Evolutionary conservation across 805 yeast species (phyloP).

Genomic region (Metschnikowia lachancei): DNA sequence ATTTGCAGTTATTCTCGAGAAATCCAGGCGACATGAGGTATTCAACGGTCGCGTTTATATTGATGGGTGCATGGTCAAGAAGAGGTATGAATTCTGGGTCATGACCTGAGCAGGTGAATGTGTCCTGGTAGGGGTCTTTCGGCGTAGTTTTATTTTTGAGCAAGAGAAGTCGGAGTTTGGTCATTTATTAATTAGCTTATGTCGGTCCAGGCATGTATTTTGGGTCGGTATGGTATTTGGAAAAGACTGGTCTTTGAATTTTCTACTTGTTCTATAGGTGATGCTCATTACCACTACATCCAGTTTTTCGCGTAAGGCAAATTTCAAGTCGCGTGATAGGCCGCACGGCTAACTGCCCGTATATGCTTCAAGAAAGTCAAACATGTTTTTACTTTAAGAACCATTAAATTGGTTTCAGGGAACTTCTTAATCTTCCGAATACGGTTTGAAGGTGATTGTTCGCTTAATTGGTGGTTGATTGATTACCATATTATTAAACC

Average conservation of each 20-base stretch:
- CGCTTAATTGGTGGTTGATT: too few relatives aligned
- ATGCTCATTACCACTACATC: background rate
- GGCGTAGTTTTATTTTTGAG: conserved; percentile 74
- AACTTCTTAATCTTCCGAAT: too few relatives aligned
- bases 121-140: conserved; percentile 58
- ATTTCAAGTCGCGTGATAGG: conserved; percentile 7
- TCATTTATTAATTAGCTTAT: background rate
- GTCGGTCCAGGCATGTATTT: too few relatives aligned
- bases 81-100: conserved; percentile 67
- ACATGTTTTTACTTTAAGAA: too few relatives aligned
- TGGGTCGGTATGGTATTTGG: too few relatives aligned
- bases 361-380: background rate
- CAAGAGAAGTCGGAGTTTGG: conserved; percentile 39
- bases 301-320: conserved; percentile 3
- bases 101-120: conserved; percentile 36
- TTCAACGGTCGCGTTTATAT: conserved; percentile 42
- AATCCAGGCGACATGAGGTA: conserved; percentile 47
- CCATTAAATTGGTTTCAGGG: too few relatives aligned
- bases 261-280: background rate
- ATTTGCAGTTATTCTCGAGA: conserved; percentile 40
- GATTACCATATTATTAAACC: too few relatives aligned
- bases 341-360: background rate
- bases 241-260: too few relatives aligned
- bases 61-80: conserved; percentile 59
- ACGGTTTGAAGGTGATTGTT: too few relatives aligned